Conservation (phyloP, 768 basidiomycete genomes). For the Phylloporus sp. region DNA sequence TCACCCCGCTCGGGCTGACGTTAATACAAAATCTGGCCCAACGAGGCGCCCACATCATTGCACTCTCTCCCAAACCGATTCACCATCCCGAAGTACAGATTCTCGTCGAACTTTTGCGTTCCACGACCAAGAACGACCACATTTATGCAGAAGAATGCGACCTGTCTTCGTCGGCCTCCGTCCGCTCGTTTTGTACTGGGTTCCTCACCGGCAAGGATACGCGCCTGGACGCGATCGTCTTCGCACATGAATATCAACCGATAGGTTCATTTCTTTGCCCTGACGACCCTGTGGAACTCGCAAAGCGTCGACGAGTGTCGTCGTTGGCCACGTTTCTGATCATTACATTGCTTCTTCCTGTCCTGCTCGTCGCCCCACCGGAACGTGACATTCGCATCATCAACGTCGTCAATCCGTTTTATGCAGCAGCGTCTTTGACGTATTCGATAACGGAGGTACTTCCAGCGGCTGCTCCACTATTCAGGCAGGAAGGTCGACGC, state of each 20-base stretch:
- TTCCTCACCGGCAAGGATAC: constrained; percentile 64
- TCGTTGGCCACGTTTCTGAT: constrained; percentile 75
- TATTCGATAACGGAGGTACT: constrained; percentile 30
- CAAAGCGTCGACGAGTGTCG: constrained; percentile 39
- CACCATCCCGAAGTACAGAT: constrained; percentile 45
- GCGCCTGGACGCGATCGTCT: constrained; percentile 72
- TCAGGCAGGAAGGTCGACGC: constrained; percentile 60
- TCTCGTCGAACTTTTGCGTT: constrained; percentile 61
- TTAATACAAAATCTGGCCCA: constrained; percentile 61
- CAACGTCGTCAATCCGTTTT: constrained; percentile 83
- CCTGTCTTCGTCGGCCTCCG: constrained; percentile 56
- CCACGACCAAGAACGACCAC: constrained; percentile 65
- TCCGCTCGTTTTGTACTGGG: constrained; percentile 62
- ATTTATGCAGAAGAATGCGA: constrained; percentile 81
- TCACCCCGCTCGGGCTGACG: constrained; percentile 68
- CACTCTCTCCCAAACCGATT: constrained; percentile 58
- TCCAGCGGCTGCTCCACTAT: constrained; percentile 28
- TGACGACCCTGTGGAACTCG: constrained; percentile 29
- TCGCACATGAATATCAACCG: constrained; percentile 70
- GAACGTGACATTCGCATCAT: constrained; percentile 90
- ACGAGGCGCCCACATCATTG: constrained; percentile 76
- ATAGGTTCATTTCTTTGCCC: constrained; percentile 45
- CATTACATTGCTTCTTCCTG: constrained; percentile 72
- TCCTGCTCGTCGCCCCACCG: constrained; percentile 73
- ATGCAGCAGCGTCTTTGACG: constrained; percentile 65